Base-by-base conservation (phyloP, 352 stramenopile genomes). In the Proteromonas lacertae region DNA sequence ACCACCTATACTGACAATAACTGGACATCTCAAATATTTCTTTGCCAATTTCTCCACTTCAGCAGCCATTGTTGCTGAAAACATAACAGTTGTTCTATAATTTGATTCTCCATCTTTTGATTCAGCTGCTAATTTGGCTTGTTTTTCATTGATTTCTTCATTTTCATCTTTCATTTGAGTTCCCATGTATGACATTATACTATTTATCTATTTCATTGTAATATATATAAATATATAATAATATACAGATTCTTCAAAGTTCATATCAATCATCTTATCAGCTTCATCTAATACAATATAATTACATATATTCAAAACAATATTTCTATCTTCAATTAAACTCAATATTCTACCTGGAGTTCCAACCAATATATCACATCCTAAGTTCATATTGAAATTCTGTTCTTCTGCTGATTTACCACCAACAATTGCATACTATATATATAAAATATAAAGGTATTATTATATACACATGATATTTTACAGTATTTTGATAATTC, bases 211-310 rank as follows among this genome's bases (percentile, higher is more conserved):
- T n/a, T n/a, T n/a, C n/a, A n/a, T n/a, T n/a, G n/a, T n/a, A n/a
- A n/a, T n/a, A n/a, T n/a, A 13, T 13, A 13, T 26, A 37, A 17
- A 20, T 10, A 14, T 22, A 28, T 5, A 6, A 26, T 22, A 18
- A 17, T 3, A 28, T 38, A 10, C 3, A 2, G 6, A 22, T 36
- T 20, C 16, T 36, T 4, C 4, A 9, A 90, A 90, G 47, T 74
- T 74, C 56, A 18, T 58, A 38, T 50, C 55, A 58, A 16, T 46
- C 40, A 34, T 29, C 10, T 21, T 1, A 66, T 99, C 88, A 2
- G 80, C 82, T 56, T 99, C 88, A 58, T 99, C 88, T 32, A 98
- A 42, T 5, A 98, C 80, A 31, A 96, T 70, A 48, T 94, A 99
- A 44, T 86, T 91, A 47, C 81, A 94, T 58, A 96, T 82, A 53